Conservation (phyloP, 176 grass and related monocot species). For the Saccharum officinarum region DNA sequence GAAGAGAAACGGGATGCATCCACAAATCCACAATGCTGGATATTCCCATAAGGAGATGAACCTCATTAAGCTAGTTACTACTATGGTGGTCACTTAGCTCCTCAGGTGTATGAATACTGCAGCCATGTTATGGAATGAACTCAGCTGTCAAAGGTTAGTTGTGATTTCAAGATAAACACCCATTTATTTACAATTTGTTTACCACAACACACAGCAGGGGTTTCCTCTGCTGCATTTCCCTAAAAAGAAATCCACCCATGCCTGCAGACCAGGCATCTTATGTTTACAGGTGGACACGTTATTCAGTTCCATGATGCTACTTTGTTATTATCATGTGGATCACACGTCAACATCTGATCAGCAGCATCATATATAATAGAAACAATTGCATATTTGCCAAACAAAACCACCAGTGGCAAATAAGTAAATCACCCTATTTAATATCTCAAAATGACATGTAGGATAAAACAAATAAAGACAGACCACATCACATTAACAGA, state of each 20-base stretch:
- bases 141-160: neutral
- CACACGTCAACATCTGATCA: neutral
- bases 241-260: neutral
- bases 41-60: neutral
- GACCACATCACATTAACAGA: neutral
- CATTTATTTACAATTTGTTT: neutral
- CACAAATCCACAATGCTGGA: neutral
- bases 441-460: neutral
- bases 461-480: neutral
- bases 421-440: neutral
- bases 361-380: neutral
- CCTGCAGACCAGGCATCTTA: neutral
- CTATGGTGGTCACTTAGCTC: neutral
- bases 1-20: neutral
- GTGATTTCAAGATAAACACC: neutral
- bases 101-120: neutral
- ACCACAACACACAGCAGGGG: neutral
- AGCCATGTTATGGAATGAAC: conserved; percentile 9
- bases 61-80: neutral
- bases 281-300: neutral
- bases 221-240: neutral
- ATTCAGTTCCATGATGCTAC: neutral
- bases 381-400: neutral
- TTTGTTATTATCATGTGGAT: neutral
- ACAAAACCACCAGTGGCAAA: neutral